phyloP scores from a whole-genome alignment of 768 basidiomycete genomes.

The Lactarius trivialis region DNA sequence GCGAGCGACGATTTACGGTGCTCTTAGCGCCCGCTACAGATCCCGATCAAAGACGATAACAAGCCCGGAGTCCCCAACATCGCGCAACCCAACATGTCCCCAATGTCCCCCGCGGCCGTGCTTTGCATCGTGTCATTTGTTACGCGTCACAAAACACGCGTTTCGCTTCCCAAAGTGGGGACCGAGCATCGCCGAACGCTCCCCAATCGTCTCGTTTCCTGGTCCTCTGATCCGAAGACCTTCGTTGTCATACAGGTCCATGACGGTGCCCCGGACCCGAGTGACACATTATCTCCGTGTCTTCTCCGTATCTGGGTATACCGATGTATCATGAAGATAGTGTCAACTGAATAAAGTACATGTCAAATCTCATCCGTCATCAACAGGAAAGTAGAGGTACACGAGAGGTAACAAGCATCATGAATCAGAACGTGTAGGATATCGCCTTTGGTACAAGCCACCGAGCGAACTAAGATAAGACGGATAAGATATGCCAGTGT shows the following conservation, averaged over 20 bases:
- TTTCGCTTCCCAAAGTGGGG: not conserved
- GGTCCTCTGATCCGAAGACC: not conserved
- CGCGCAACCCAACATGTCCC: not conserved
- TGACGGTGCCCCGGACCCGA: too few relatives aligned
- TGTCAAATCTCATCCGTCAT: not conserved
- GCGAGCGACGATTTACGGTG: not conserved
- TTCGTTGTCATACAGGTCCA: not conserved
- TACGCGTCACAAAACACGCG: not conserved
- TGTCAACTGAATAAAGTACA: conserved; percentile 13
- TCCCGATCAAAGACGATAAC: not conserved
- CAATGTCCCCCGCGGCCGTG: not conserved
- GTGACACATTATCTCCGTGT: not conserved
- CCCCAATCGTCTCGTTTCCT: not conserved
- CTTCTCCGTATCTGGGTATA: conserved; percentile 2
- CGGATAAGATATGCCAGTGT: not conserved
- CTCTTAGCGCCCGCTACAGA: not conserved
- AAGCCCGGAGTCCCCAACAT: not conserved
- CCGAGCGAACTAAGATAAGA: not conserved
- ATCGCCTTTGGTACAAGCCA: conserved; percentile 5
- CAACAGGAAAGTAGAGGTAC: conserved; percentile 1
- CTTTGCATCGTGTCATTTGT: not conserved
- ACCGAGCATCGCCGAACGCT: not conserved
- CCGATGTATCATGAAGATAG: not conserved
- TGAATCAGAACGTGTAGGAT: not conserved
- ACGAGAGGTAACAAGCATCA: not conserved